These are phyloP conservation scores for Rugonectria rugulosa DNA, from an alignment of 2,329 filamentous ascomycete species.

Conservation along the genomic window DNA sequence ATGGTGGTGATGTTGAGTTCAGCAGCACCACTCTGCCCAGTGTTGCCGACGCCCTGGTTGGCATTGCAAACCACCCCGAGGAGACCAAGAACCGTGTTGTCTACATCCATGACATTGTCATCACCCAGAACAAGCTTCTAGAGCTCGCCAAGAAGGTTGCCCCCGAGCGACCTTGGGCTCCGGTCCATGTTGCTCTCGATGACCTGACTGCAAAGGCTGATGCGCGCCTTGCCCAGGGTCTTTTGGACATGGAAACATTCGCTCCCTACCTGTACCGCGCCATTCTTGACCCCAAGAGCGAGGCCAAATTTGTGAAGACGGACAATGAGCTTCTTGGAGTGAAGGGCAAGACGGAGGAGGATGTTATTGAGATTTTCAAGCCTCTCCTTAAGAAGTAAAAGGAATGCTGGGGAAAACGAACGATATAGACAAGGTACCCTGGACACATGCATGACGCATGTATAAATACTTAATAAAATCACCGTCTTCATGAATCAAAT, in stretches of 20 bases:
- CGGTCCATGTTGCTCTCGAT: slow-evolving; percentile 46
- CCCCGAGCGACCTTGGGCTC: slow-evolving; percentile 55
- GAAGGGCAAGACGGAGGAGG: slow-evolving; percentile 48
- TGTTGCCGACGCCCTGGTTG: slow-evolving; percentile 57
- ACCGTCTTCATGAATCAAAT: too few relatives aligned
- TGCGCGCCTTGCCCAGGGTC: slow-evolving; percentile 42
- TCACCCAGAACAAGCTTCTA: slow-evolving; percentile 56
- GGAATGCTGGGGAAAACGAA: neutral
- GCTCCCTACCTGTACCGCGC: slow-evolving; percentile 42
- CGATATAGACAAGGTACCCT: too few relatives aligned
- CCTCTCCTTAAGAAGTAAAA: slow-evolving; percentile 26
- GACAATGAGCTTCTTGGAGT: slow-evolving; percentile 57
- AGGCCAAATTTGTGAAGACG: slow-evolving; percentile 43
- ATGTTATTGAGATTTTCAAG: slow-evolving; percentile 46
- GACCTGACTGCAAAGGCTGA: slow-evolving; percentile 38
- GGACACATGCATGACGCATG: too few relatives aligned
- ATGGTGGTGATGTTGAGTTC: slow-evolving; percentile 59
- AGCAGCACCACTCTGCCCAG: slow-evolving; percentile 56
- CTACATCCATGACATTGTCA: slow-evolving; percentile 52
- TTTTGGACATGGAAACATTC: slow-evolving; percentile 41
- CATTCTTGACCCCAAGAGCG: slow-evolving; percentile 44
- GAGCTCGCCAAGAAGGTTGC: slow-evolving; percentile 57
- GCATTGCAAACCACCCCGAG: slow-evolving; percentile 55
- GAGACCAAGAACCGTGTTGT: slow-evolving; percentile 62
- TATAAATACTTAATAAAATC: too few relatives aligned